Base-by-base conservation (phyloP, 108 stramenopile genomes). In the Cylindrotheca fusiformis region DNA sequence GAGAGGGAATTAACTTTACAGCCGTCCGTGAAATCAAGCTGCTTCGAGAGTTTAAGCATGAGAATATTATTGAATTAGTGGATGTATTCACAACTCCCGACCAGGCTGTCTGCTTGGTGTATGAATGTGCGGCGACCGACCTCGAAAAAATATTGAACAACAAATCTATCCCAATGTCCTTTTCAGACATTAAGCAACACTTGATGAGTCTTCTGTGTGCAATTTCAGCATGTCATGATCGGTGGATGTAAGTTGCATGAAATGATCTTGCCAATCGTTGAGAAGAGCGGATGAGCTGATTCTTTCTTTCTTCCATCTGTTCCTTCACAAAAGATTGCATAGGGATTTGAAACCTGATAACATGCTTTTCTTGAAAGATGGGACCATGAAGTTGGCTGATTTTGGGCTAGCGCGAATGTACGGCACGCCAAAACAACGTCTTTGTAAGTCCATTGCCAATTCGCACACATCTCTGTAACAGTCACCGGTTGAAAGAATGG, bases 1-100 rank as follows among this genome's bases (percentile, higher is more conserved):
- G 91, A 48, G 95, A 96, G 55, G 95, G 95, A 8, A 84, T 93
- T 55, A 95, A 96, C 79, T 96, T 96, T 66, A 96, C 95, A 10
- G 95, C 95, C 49, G 79, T 97, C 18, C 83, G 96, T 30, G 96
- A 97, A 73, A 96, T 97, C 71, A 97, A 97, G 72, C 66, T 97
- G 22, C 52, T 97, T 48, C 77, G 93, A 41, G 91, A 96, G 62
- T 95, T 97, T 63, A 86, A 89, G 52, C 96, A 97, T 58, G 91
- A 94, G 52, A 93, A 97, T 58, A 83, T 96, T 25, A 91, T 96
- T 51, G 91, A 93, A 55, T 72, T 95, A 33, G 87, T 90, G 22
- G 90, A 96, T 68, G 85, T 83, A 4, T 96, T 96, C 57, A 85
- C 87, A 2, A 92, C 90, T 8, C 69, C 85, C 6, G 95, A 95